These are phyloP conservation scores for Pugionium cornutum DNA, from an alignment of 345 rosid species.

Conservation along the genomic window DNA sequence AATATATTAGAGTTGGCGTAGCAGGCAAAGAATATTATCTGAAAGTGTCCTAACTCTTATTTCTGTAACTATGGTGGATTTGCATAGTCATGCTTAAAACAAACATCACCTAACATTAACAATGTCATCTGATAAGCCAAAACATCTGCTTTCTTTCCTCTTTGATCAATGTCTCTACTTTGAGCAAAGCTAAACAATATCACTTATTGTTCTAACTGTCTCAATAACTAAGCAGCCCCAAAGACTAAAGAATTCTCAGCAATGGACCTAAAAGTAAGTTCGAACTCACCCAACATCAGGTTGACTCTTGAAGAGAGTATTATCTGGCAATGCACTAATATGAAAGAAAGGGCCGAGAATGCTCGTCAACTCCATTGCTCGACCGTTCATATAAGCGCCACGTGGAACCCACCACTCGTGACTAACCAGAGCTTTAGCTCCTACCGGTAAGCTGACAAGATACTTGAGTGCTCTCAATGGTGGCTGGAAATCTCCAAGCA, in stretches of 20 bases:
- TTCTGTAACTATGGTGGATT: neutral
- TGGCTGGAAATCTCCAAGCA: slow-evolving; percentile 84
- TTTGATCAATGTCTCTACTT: slow-evolving; percentile 1
- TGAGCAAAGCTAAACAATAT: slow-evolving; percentile 10
- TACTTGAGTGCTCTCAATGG: slow-evolving; percentile 79
- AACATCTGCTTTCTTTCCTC: neutral
- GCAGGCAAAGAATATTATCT: no score
- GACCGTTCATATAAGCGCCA: slow-evolving; percentile 80
- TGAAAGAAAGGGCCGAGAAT: slow-evolving; percentile 95
- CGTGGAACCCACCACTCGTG: slow-evolving; percentile 96
- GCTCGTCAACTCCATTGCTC: slow-evolving; percentile 95
- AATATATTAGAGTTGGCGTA: neutral
- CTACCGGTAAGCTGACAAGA: slow-evolving; percentile 67
- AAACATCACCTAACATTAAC: neutral
- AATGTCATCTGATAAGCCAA: slow-evolving; percentile 1
- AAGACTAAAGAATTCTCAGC: neutral
- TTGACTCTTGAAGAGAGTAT: slow-evolving; percentile 75
- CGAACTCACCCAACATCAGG: slow-evolving; percentile 94
- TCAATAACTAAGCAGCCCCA: slow-evolving; percentile 11
- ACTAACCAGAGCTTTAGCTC: slow-evolving; percentile 79
- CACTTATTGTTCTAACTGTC: slow-evolving; percentile 3
- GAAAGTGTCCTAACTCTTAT: neutral
- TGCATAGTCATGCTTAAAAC: slow-evolving; percentile 3
- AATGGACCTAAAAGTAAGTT: slow-evolving; percentile 3
- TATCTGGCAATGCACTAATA: slow-evolving; percentile 92